Conservation (phyloP, 441 rosid species). For the Syzygium syzygioides region DNA sequence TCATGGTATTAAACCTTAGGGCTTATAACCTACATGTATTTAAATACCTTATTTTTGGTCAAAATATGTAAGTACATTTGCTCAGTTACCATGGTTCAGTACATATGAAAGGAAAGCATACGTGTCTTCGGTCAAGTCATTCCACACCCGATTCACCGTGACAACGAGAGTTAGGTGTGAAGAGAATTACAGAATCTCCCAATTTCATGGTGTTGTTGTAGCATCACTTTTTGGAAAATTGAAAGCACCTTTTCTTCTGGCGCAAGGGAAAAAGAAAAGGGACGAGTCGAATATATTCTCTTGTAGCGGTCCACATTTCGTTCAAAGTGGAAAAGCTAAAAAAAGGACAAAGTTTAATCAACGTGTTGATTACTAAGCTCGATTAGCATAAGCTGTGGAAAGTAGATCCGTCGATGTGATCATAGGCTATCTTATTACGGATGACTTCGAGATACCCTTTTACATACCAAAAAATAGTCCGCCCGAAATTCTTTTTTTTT, state of each 20-base stretch:
- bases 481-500: too few relatives aligned
- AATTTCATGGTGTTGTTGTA: background rate
- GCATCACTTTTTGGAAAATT: background rate
- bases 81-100: background rate
- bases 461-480: too few relatives aligned
- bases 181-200: background rate
- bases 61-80: background rate
- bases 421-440: too few relatives aligned
- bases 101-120: background rate
- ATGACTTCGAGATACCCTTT: background rate
- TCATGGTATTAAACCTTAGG: too few relatives aligned
- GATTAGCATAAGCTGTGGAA: background rate
- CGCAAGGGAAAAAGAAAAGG: background rate
- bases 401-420: background rate
- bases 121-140: background rate
- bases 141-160: background rate
- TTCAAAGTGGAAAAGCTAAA: background rate
- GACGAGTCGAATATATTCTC: background rate
- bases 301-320: background rate
- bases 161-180: background rate
- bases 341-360: fast-evolving
- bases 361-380: background rate
- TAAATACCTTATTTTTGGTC: background rate
- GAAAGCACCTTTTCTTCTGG: background rate
- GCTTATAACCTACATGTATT: too few relatives aligned